Conservation (phyloP, 192 early-diverging fungal species). For the Chytriomyces sp. region DNA sequence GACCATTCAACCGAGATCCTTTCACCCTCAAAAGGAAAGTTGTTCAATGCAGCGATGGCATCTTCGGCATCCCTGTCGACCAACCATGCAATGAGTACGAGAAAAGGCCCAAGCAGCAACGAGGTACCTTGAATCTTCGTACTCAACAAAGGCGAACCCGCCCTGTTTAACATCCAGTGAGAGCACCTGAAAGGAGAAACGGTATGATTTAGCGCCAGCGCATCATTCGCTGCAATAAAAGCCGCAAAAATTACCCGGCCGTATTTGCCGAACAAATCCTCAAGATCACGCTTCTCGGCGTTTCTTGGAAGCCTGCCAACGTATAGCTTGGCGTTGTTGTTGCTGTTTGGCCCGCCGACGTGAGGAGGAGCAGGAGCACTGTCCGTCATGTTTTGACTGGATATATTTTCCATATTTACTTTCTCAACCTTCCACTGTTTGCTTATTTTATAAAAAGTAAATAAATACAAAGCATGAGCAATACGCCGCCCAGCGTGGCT, state of each 20-base stretch:
- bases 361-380: too few relatives aligned
- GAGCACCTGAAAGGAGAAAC: constrained; percentile 21
- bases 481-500: too few relatives aligned
- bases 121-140: constrained; percentile 15
- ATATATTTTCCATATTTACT: too few relatives aligned
- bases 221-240: neutral
- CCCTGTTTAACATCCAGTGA: constrained; percentile 57
- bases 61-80: constrained; percentile 47
- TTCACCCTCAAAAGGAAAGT: constrained; percentile 49
- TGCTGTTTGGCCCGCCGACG: neutral
- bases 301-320: constrained; percentile 50
- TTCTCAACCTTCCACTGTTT: too few relatives aligned
- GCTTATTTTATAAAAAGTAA: too few relatives aligned
- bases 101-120: too few relatives aligned
- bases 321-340: constrained; percentile 51
- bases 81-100: too few relatives aligned
- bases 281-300: constrained; percentile 49
- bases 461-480: too few relatives aligned
- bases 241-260: constrained; percentile 32
- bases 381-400: too few relatives aligned
- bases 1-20: constrained; percentile 57
- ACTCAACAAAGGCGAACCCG: constrained; percentile 63
- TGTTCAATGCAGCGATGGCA: constrained; percentile 53
- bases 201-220: neutral
- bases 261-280: constrained; percentile 54